Evolutionary conservation across 352 stramenopile genomes (phyloP).

Genomic region (Salisapilia sapeloensis): DNA sequence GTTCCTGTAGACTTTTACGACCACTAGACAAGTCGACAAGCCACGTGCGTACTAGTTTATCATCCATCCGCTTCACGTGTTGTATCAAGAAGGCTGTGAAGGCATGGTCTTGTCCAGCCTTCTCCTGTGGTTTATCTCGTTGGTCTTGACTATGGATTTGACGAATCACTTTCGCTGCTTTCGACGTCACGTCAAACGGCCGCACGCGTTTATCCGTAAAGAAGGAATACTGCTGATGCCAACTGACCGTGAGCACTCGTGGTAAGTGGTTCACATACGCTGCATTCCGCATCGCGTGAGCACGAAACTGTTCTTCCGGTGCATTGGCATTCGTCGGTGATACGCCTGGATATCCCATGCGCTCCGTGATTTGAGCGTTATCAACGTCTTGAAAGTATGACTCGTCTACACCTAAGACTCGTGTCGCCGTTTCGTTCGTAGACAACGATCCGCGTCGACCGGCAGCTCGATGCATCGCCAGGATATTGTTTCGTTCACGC

Average conservation of each 20-base stretch:
- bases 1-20: conserved; percentile 33
- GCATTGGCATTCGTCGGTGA: conserved; percentile 61
- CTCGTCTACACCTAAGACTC: conserved; percentile 44
- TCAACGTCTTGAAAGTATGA: conserved; percentile 41
- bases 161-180: conserved; percentile 27
- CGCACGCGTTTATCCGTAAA: conserved; percentile 66
- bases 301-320: conserved; percentile 69
- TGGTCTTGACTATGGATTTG: conserved; percentile 8
- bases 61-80: conserved; percentile 63
- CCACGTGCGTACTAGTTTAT: conserved; percentile 61
- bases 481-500: conserved; percentile 50
- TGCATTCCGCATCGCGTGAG: conserved; percentile 44
- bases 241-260: conserved; percentile 58
- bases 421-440: conserved; percentile 22
- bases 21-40: conserved; percentile 60
- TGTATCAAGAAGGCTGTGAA: conserved; percentile 74
- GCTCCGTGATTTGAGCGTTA: conserved; percentile 51
- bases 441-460: conserved; percentile 24
- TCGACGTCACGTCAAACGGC: conserved; percentile 49
- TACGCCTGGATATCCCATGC: conserved; percentile 42
- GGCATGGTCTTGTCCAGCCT: conserved; percentile 16
- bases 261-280: conserved; percentile 66
- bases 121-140: not conserved
- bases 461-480: conserved; percentile 56
- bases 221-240: conserved; percentile 71